Evolutionary conservation across 106 monocot genomes (phyloP), one percentile per base, ranked within the genome.

Genomic region (Dioscorea alata): DNA sequence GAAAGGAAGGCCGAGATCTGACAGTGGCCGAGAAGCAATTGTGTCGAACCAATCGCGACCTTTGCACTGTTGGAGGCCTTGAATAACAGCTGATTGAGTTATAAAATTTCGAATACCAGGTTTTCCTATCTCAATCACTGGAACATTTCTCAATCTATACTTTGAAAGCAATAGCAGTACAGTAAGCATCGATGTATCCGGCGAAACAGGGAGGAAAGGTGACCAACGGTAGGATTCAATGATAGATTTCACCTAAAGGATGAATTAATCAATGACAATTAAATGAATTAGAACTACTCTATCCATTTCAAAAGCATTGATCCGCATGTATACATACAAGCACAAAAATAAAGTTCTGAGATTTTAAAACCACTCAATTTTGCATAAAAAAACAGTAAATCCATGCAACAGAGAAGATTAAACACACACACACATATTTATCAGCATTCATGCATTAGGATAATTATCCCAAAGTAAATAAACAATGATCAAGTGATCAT

Each of bases 31-130:
- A 19, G 84, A 61, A 59, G 92, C 79, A 51, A 97, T 90, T 72
- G 79, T 85, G 62, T 89, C 92, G 76, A 92, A 97, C 97, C 97
- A 97, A 63, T 92, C 97, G 66, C 85, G 85, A 61, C 89, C 89
- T 56, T 79, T 77, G 68, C 97, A 97, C 65, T 84, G 75, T 61
- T 76, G 62, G 6, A 97, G 89, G 25, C 92, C 89, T 75, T 83
- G 77, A 16, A 97, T 69, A 74, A 97, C 75, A 21, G 92, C 97
- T 49, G 89, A 85, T 66, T 97, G 97, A 7, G 97, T 97, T 33
- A 97, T 97, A 72, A 97, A 87, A 71, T 97, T 97, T 68, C 70
- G 80, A 21, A 97, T 84, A 31, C 53, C 51, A 19, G 91, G 78
- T 6, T 84, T 81, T 12, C 77, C 83, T 4, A 70, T 23, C 64